Conservation (phyloP, 176 grass and related monocot genomes). For the Urochloa ruziziensis region DNA sequence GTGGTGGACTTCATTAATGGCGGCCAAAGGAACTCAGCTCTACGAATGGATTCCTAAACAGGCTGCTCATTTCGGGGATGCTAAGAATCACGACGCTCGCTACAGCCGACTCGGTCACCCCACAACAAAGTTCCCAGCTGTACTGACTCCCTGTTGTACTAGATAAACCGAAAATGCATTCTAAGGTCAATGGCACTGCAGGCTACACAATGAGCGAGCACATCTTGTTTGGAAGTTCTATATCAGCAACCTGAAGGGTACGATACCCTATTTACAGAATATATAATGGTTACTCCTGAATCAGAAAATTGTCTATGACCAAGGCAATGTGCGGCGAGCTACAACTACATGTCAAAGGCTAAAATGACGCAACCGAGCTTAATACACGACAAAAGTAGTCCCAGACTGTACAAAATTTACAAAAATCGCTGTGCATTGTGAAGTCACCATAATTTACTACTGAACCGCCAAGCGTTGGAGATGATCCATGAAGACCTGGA, state of each 20-base stretch:
- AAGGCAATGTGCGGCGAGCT: background rate
- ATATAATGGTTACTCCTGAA: background rate
- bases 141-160: background rate
- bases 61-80: background rate
- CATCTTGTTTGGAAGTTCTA: background rate
- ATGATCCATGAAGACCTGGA: slow-evolving; percentile 93
- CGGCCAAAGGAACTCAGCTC: background rate
- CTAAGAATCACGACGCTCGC: no score
- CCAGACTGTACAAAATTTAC: slow-evolving; percentile 30
- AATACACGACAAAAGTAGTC: background rate
- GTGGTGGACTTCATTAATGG: slow-evolving; percentile 49
- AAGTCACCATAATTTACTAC: slow-evolving; percentile 36
- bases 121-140: background rate
- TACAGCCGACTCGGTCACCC: background rate
- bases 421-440: slow-evolving; percentile 25
- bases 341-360: background rate
- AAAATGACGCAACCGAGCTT: background rate
- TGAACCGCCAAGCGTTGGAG: slow-evolving; percentile 81
- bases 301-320: background rate
- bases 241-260: background rate
- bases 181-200: background rate
- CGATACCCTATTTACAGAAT: background rate
- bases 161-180: background rate
- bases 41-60: slow-evolving; percentile 6
- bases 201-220: background rate